Evolutionary conservation across 352 stramenopile species (phyloP), one percentile per base, ranked within the genome.

Genomic region (Pythium utonaiense): DNA sequence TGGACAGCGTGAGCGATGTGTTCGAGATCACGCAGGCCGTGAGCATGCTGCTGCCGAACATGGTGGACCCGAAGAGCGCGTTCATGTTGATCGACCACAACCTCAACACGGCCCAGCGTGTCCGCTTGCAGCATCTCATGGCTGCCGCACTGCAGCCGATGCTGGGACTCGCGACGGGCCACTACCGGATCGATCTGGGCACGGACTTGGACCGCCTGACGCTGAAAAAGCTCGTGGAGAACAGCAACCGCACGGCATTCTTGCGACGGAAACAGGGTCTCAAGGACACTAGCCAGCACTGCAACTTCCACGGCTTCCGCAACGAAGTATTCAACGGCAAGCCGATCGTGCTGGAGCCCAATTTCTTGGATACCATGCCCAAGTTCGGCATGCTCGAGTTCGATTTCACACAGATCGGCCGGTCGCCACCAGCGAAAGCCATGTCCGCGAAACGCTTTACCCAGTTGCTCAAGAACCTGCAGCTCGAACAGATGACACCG

Each of bases 311-410:
- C 41, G 82, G 83, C 19, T 90, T 92, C 53, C 80, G 83, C 36
- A 90, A 91, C 53, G 83, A 92, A 64, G 72, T 74, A 10, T 70
- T 92, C 9, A 84, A 92, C 52, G 72, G 75, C 19, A 92, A 92
- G 19, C 66, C 77, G 9, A 56, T 81, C 12, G 48, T 77, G 16
- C 30, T 92, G 12, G 75, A 83, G 66, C 70, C 72, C 19, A 53
- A 61, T 14, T 92, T 92, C 34, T 58, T 88, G n/a, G 83, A 92
- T 44, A 67, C 42, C 0, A 76, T 87, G 51, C 78, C 83, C 0
- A 81, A 77, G 34, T 92, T 90, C 42, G 83, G 83, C 24, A 75
- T 82, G 53, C 60, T 92, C 48, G 83, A 92, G 61, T 81, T 92
- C 16, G 83, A 92, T 54, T 92, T 88, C 60, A 75, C 88, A 14